Conservation (phyloP, 164 flowering plant species). For the Platanus orientalis region DNA sequence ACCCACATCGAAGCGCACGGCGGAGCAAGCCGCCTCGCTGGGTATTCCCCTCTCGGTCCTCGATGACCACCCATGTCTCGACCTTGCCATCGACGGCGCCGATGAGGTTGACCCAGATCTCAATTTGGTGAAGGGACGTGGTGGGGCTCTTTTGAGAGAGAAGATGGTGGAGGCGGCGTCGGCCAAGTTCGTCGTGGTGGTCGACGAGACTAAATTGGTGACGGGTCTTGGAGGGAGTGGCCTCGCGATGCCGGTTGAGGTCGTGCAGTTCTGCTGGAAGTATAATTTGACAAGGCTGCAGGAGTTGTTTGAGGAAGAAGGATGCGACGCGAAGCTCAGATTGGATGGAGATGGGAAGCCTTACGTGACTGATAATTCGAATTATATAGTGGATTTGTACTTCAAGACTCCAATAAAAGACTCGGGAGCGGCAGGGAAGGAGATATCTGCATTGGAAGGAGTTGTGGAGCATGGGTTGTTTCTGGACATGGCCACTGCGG, state of each 20-base stretch:
- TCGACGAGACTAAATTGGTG: slow-evolving; percentile 48
- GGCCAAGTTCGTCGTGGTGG: slow-evolving; percentile 48
- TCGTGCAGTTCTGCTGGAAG: slow-evolving; percentile 58
- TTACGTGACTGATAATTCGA: slow-evolving; percentile 76
- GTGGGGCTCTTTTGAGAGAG: slow-evolving; percentile 55
- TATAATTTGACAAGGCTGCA: slow-evolving; percentile 52
- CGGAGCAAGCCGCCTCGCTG: slow-evolving; percentile 43
- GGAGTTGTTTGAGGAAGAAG: slow-evolving; percentile 58
- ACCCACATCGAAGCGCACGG: slow-evolving; percentile 56
- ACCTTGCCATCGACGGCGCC: slow-evolving; percentile 59
- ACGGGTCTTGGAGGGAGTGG: slow-evolving; percentile 49
- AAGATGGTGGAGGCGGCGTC: slow-evolving; percentile 65
- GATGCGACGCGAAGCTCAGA: slow-evolving; percentile 66
- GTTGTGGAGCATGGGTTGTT: slow-evolving; percentile 94
- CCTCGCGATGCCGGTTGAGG: slow-evolving; percentile 56
- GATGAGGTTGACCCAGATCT: slow-evolving; percentile 57
- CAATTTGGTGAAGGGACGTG: slow-evolving; percentile 54
- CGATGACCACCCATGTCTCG: slow-evolving; percentile 40
- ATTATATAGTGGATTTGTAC: slow-evolving; percentile 81
- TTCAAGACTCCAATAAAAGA: slow-evolving; percentile 70
- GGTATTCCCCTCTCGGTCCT: slow-evolving; percentile 47
- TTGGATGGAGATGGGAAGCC: slow-evolving; percentile 55
- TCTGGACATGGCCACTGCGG: slow-evolving; percentile 74
- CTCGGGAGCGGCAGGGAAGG: slow-evolving; percentile 56
- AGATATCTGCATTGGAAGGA: slow-evolving; percentile 63